A percentile compares a stretch with the other conserved stretches of the same genome.
Conservation (phyloP, 352 stramenopile species). For the Globisporangium alternatum region DNA sequence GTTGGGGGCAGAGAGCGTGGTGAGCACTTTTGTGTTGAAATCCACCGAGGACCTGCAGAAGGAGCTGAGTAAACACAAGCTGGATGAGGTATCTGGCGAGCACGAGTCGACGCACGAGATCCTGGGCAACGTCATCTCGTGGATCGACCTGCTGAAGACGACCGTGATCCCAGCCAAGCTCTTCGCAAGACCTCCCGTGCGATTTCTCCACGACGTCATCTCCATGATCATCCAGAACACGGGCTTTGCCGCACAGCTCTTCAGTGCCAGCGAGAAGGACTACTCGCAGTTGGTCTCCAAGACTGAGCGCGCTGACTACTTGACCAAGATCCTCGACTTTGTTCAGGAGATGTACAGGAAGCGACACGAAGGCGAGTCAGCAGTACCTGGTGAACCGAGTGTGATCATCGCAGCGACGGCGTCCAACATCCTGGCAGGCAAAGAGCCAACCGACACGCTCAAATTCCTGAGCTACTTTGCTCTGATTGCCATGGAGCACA, state of each 20-base stretch:
- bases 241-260: constrained; percentile 45
- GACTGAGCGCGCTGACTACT: constrained; percentile 70
- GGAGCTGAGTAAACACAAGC: constrained; percentile 35
- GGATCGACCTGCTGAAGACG: constrained; percentile 74
- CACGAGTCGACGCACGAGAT: constrained; percentile 67
- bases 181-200: constrained; percentile 70
- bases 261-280: constrained; percentile 48
- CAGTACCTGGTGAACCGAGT: not conserved
- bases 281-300: constrained; percentile 68
- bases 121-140: constrained; percentile 69
- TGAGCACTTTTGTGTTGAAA: constrained; percentile 41
- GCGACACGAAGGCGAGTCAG: constrained; percentile 19
- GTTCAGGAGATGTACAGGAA: constrained; percentile 56
- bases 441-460: constrained; percentile 72
- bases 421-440: constrained; percentile 75
- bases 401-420: constrained; percentile 68
- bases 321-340: constrained; percentile 72
- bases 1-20: not conserved
- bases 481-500: constrained; percentile 54
- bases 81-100: constrained; percentile 46
- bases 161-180: constrained; percentile 61
- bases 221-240: constrained; percentile 70
- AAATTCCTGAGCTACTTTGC: constrained; percentile 72
- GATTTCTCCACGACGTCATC: constrained; percentile 81
- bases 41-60: constrained; percentile 28